phyloP scores from a whole-genome alignment of 2,329 filamentous ascomycete genomes.

The Rutstroemia sp. region DNA sequence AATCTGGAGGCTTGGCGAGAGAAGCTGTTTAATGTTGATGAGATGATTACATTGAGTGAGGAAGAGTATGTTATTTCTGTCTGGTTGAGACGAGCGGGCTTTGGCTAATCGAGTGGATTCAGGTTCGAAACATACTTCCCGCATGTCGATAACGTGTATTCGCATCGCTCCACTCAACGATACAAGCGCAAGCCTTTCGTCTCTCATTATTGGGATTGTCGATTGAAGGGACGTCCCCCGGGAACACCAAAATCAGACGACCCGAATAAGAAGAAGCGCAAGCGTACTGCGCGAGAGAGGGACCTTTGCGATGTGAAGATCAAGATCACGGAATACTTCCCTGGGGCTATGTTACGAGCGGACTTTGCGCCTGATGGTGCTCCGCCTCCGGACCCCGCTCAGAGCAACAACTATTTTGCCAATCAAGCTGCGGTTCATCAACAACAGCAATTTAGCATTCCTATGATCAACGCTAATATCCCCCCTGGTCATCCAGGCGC shows the following conservation, averaged over 20 bases:
- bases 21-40: slow-evolving; percentile 68
- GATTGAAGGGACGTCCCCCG: slow-evolving; percentile 70
- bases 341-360: slow-evolving; percentile 37
- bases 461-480: slow-evolving; percentile 34
- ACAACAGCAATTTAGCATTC: slow-evolving; percentile 34
- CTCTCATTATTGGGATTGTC: slow-evolving; percentile 79
- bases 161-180: slow-evolving; percentile 71
- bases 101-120: slow-evolving; percentile 9
- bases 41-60: slow-evolving; percentile 63
- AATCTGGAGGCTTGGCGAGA: slow-evolving; percentile 63
- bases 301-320: slow-evolving; percentile 85
- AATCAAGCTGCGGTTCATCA: slow-evolving; percentile 17
- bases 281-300: slow-evolving; percentile 64
- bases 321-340: slow-evolving; percentile 75
- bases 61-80: slow-evolving; percentile 50
- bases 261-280: slow-evolving; percentile 75
- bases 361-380: slow-evolving; percentile 28
- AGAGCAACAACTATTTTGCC: slow-evolving; percentile 27
- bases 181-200: slow-evolving; percentile 80
- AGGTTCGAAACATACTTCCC: slow-evolving; percentile 78
- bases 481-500: slow-evolving; percentile 39
- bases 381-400: slow-evolving; percentile 15
- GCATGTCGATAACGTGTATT: slow-evolving; percentile 79
- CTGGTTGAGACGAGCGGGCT: slow-evolving; percentile 5
- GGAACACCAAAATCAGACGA: slow-evolving; percentile 75